Evolutionary conservation across 768 basidiomycete species (phyloP).

Genomic region (Collybia mongolica): DNA sequence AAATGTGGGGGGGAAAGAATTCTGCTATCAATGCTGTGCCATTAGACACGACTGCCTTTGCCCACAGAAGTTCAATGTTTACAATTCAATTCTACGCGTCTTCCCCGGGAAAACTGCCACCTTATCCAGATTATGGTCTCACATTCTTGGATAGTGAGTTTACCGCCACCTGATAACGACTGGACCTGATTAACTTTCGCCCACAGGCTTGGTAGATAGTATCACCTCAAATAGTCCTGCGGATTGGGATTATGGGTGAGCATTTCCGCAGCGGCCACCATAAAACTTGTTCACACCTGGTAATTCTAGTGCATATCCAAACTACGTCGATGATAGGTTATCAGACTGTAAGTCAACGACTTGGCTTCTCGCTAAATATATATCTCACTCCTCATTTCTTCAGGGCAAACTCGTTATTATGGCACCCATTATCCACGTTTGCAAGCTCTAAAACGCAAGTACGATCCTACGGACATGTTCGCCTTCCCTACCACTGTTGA

Average conservation of each 20-base stretch:
- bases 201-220: not conserved
- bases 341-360: slow-evolving; percentile 26
- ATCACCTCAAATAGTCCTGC: not conserved
- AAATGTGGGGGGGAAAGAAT: slow-evolving; percentile 42
- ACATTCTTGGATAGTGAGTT: not conserved
- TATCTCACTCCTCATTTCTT: not conserved
- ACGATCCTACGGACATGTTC: slow-evolving; percentile 27
- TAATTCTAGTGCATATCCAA: slow-evolving; percentile 35
- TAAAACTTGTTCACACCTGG: not conserved
- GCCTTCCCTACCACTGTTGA: slow-evolving; percentile 21
- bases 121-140: not conserved
- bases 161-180: too few species aligned
- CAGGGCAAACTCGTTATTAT: slow-evolving; percentile 38
- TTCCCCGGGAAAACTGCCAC: slow-evolving; percentile 10
- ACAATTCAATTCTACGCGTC: slow-evolving; percentile 52
- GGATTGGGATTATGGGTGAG: slow-evolving; percentile 1
- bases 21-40: slow-evolving; percentile 44
- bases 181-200: too few species aligned
- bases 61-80: slow-evolving; percentile 40
- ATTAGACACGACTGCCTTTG: slow-evolving; percentile 41
- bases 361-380: not conserved
- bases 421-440: slow-evolving; percentile 28
- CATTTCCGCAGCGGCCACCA: too few species aligned
- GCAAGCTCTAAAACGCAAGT: slow-evolving; percentile 24
- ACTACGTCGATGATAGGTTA: slow-evolving; percentile 42